phyloP scores from a whole-genome alignment of 148 eudicot species.

The Chenopodium quinoa region DNA sequence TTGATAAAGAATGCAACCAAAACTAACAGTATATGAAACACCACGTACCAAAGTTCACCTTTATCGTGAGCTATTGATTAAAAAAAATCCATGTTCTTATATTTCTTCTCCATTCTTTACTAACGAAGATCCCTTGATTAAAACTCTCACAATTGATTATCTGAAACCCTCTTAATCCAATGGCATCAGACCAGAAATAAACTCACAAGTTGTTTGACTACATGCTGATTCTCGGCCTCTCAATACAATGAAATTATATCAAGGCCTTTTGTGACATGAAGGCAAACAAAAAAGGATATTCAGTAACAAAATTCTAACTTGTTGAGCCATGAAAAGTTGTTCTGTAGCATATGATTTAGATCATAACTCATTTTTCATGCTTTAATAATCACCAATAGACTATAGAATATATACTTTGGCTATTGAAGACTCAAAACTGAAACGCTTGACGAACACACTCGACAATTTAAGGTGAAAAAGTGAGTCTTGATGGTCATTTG shows the following conservation, averaged over 20 bases:
- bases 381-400: too few relatives aligned
- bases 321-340: not conserved
- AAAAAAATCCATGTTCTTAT: not conserved
- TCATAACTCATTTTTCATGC: too few relatives aligned
- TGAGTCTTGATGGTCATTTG: too few relatives aligned
- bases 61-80: not conserved
- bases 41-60: not conserved
- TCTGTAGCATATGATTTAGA: not conserved
- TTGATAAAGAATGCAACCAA: not conserved
- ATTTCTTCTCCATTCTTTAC: not conserved
- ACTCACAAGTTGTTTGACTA: not conserved
- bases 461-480: too few relatives aligned
- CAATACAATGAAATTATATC: too few relatives aligned
- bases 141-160: not conserved
- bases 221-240: not conserved
- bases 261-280: too few relatives aligned
- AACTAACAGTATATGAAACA: not conserved
- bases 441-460: too few relatives aligned
- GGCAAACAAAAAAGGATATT: too few relatives aligned
- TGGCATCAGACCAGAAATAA: not conserved
- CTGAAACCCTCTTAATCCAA: not conserved
- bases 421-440: too few relatives aligned
- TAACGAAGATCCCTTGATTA: not conserved
- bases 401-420: too few relatives aligned
- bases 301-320: too few relatives aligned